These are phyloP conservation scores for Penicillium fimorum DNA, from an alignment of 495 filamentous ascomycete species.

Conservation along the genomic window DNA sequence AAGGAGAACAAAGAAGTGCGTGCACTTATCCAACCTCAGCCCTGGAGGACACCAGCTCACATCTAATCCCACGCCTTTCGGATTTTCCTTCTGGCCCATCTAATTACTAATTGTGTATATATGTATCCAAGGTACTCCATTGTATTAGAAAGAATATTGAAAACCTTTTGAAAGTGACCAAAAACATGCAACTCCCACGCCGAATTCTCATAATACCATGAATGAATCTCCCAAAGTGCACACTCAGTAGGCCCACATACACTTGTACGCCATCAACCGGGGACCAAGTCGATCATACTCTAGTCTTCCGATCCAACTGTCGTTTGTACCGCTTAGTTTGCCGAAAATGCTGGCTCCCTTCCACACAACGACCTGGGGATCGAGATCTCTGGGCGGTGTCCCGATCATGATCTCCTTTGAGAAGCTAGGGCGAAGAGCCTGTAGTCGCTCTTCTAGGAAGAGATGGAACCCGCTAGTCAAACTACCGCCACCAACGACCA, in stretches of 20 bases:
- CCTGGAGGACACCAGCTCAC: neutral
- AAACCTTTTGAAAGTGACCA: neutral
- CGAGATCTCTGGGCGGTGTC: slow-evolving; percentile 83
- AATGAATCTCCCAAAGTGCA: slow-evolving; percentile 8
- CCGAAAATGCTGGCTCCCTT: slow-evolving; percentile 97
- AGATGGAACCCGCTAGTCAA: slow-evolving; percentile 72
- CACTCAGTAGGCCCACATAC: slow-evolving; percentile 73
- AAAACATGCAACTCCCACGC: slow-evolving; percentile 12
- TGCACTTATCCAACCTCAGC: neutral
- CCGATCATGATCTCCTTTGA: slow-evolving; percentile 85
- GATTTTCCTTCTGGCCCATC: neutral
- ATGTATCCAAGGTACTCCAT: slow-evolving; percentile 12
- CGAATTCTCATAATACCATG: slow-evolving; percentile 12
- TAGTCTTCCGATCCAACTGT: slow-evolving; percentile 84
- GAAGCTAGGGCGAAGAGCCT: slow-evolving; percentile 64
- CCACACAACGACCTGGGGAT: slow-evolving; percentile 93
- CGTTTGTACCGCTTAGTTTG: slow-evolving; percentile 80
- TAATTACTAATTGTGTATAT: neutral
- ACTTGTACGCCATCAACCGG: slow-evolving; percentile 80
- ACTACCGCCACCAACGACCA: slow-evolving; percentile 89
- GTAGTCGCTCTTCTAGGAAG: slow-evolving; percentile 78
- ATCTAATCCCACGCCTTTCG: neutral
- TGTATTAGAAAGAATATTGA: slow-evolving; percentile 10
- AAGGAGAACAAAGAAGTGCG: neutral
- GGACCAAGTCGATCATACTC: slow-evolving; percentile 88